Evolutionary conservation across 2,329 filamentous ascomycete genomes (phyloP), one percentile per base, ranked within the genome.

Genomic region (Apiospora koreana): DNA sequence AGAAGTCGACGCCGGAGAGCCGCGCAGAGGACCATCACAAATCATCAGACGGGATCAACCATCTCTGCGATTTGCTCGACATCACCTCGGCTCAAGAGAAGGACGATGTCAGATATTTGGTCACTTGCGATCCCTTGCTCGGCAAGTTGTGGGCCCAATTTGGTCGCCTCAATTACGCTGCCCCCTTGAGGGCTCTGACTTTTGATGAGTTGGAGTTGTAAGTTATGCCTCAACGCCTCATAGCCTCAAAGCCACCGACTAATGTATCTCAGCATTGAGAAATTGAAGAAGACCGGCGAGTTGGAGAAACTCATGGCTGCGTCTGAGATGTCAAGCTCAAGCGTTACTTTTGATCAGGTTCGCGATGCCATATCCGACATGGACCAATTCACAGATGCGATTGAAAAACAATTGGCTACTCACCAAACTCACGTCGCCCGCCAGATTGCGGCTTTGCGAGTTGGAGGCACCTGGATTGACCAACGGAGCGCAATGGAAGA

Each of bases 301-400:
- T 28, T 69, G 16, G 43, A 69, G 25, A 67, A 69, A n/a, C 62
- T 65, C 21, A 67, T 67, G 65, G 69, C 69, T 28, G 62, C 64
- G 18, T 10, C 42, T 38, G 66, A 68, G 38, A 28, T 70, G 42
- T 68, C 69, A 25, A 64, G n/a, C 25, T 42, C 66, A 12, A 70
- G 54, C 21, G 67, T 70, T 12, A 58, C 43, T n/a, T 23, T 42
- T 16, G 65, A 54, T 41, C 69, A 70, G 38, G 18, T 70, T 41
- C 69, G 66, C 25, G 69, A 68, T 41, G 69, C 69, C 25, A 70
- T 70, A 35, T 31, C 65, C 25, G 66, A 68, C 31, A 65, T 71
- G 67, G 54, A 71, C 38, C 25, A 54, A 23, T 69, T 66, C 35
- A 69, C 58, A 8, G 69, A 69, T 25, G 48, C n/a, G 18, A 65